Evolutionary conservation across 2,329 filamentous ascomycete genomes (phyloP).

Genomic region (Cercospora sp.): DNA sequence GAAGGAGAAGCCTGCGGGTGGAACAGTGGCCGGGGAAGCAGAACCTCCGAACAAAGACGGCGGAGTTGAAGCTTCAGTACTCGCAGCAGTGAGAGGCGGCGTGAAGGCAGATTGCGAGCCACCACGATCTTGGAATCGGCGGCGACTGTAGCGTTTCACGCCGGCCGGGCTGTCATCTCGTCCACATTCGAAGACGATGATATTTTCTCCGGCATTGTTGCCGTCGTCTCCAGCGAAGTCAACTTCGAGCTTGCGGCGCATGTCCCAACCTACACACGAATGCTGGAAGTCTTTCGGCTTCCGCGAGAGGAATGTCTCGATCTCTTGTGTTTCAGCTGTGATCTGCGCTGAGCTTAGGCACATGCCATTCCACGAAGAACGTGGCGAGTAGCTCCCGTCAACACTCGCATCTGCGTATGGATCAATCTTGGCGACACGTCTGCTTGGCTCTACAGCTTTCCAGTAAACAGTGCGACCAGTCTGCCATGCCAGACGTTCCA

Average conservation of each 20-base stretch:
- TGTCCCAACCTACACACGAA: constrained; percentile 84
- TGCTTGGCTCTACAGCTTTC: constrained; percentile 76
- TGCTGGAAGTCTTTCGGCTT: constrained; percentile 77
- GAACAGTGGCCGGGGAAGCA: constrained; percentile 39
- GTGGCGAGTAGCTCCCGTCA: constrained; percentile 76
- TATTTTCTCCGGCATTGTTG: constrained; percentile 71
- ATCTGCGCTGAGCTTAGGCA: constrained; percentile 70
- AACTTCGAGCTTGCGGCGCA: constrained; percentile 79
- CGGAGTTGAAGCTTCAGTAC: constrained; percentile 31
- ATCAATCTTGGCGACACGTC: constrained; percentile 70
- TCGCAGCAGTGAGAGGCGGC: constrained; percentile 33
- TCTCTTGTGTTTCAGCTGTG: constrained; percentile 74
- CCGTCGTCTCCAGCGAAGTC: constrained; percentile 84
- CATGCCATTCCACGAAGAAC: constrained; percentile 74
- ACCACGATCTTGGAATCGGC: constrained; percentile 43
- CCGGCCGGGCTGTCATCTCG: constrained; percentile 56
- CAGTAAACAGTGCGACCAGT: constrained; percentile 77
- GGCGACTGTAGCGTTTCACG: constrained; percentile 61
- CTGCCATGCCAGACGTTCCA: constrained; percentile 72
- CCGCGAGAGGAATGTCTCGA: constrained; percentile 72
- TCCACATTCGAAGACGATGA: constrained; percentile 74
- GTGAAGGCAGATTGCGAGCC: constrained; percentile 24
- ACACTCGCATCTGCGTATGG: constrained; percentile 67
- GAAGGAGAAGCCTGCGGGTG: constrained; percentile 32
- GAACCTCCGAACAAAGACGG: constrained; percentile 56